These are phyloP conservation scores for Oenanthe sinensis DNA, from an alignment of 129 eudicot species.

Conservation along the genomic window DNA sequence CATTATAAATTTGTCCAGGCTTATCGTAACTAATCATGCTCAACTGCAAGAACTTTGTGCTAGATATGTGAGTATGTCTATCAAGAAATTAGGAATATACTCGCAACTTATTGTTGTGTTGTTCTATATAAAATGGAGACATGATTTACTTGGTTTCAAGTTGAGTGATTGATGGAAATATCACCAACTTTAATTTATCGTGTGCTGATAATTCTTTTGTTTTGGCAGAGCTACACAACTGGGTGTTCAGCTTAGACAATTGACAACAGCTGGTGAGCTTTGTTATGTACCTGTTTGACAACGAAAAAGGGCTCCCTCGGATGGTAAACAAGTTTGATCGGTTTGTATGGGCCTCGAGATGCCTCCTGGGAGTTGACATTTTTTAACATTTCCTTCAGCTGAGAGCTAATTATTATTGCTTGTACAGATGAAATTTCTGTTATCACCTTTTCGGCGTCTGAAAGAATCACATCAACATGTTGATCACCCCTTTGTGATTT, in stretches of 20 bases:
- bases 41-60: neutral
- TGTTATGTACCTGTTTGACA: constrained; percentile 61
- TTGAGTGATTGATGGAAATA: too few relatives aligned
- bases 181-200: neutral
- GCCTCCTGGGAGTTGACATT: constrained; percentile 41
- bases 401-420: constrained; percentile 74
- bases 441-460: constrained; percentile 67
- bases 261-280: neutral
- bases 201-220: neutral
- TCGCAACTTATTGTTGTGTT: neutral
- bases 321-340: constrained; percentile 77
- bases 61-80: neutral
- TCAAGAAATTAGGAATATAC: neutral
- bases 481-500: neutral
- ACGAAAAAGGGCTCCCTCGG: constrained; percentile 86
- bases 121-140: neutral
- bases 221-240: neutral
- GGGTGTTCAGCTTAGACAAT: neutral
- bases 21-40: neutral
- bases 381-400: constrained; percentile 61
- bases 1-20: neutral
- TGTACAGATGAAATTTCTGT: constrained; percentile 64
- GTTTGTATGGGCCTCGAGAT: constrained; percentile 49
- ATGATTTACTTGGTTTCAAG: neutral
- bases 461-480: constrained; percentile 2